These are phyloP conservation scores for Allium cepa DNA, from an alignment of 106 monocot genomes.

Conservation along the genomic window DNA sequence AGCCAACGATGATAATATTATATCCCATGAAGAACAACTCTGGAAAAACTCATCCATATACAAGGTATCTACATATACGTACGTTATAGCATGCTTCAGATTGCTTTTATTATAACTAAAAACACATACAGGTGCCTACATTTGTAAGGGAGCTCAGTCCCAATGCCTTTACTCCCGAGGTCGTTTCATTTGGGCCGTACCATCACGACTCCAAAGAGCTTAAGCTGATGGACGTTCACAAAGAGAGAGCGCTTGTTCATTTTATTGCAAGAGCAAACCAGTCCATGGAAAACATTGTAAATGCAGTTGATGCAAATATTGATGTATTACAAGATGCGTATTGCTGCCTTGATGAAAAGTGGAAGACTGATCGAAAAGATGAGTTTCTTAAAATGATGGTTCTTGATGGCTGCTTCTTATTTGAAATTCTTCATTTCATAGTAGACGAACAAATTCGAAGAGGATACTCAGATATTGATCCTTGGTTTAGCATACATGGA, in stretches of 20 bases:
- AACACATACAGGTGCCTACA: not conserved
- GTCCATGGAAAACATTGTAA: not conserved
- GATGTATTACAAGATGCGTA: not conserved
- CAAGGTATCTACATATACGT: not conserved
- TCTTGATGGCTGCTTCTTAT: constrained; percentile 42
- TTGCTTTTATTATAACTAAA: too few species aligned
- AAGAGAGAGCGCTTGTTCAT: constrained; percentile 5
- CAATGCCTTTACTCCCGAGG: constrained; percentile 2
- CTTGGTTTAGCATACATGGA: constrained; percentile 14
- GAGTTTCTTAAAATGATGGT: constrained; percentile 33
- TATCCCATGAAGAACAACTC: not conserved
- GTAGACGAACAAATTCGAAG: too few species aligned
- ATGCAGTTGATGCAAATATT: not conserved
- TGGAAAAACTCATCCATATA: constrained; percentile 3
- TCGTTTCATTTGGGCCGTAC: constrained; percentile 3
- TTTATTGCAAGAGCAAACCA: not conserved
- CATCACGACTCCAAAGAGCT: not conserved
- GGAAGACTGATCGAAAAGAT: not conserved
- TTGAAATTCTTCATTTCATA: constrained; percentile 4
- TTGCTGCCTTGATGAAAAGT: not conserved
- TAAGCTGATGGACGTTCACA: constrained; percentile 5
- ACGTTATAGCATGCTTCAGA: too few species aligned
- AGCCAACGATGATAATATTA: not conserved
- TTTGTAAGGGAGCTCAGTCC: constrained; percentile 8
- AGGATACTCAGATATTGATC: constrained; percentile 1